A percentile compares a stretch with the other conserved stretches of the same genome.
phyloP scores from a whole-genome alignment of 306 rosid species.

The Inga leiocalycina region DNA sequence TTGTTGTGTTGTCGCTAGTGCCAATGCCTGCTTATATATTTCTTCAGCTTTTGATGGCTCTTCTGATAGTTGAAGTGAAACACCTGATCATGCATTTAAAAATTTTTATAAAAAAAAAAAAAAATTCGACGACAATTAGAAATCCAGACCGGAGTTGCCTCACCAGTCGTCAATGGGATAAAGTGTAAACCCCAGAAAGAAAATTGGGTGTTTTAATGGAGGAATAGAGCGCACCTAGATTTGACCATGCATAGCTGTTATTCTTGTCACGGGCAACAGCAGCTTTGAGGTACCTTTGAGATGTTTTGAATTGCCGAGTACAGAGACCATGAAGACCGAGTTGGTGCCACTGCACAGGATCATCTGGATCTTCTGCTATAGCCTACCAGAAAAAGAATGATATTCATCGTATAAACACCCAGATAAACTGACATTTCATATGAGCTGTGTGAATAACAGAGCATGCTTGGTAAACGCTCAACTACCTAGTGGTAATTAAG shows the following conservation, averaged over 20 bases:
- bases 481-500: constrained; percentile 21
- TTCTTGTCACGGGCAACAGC: constrained; percentile 69
- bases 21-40: constrained; percentile 79
- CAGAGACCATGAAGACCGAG: constrained; percentile 91
- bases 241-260: constrained; percentile 88
- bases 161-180: constrained; percentile 14
- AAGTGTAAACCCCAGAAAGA: background rate
- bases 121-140: constrained; percentile 5
- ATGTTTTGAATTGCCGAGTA: constrained; percentile 73
- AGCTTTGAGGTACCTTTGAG: constrained; percentile 82
- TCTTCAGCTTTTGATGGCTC: constrained; percentile 72
- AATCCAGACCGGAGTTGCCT: background rate
- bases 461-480: constrained; percentile 4
- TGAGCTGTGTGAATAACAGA: constrained; percentile 8
- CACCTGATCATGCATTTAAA: constrained; percentile 55
- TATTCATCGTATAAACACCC: constrained; percentile 19
- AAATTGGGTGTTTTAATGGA: background rate
- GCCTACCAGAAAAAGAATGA: constrained; percentile 54
- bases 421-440: constrained; percentile 17
- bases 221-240: constrained; percentile 57
- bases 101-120: background rate
- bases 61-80: constrained; percentile 82
- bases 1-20: constrained; percentile 61
- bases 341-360: constrained; percentile 93
- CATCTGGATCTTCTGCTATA: constrained; percentile 88